A percentile compares a stretch with the other conserved stretches of the same genome.
Evolutionary conservation across 2,329 filamentous ascomycete species (phyloP).

Genomic region (Arthrobotrys iridis): DNA sequence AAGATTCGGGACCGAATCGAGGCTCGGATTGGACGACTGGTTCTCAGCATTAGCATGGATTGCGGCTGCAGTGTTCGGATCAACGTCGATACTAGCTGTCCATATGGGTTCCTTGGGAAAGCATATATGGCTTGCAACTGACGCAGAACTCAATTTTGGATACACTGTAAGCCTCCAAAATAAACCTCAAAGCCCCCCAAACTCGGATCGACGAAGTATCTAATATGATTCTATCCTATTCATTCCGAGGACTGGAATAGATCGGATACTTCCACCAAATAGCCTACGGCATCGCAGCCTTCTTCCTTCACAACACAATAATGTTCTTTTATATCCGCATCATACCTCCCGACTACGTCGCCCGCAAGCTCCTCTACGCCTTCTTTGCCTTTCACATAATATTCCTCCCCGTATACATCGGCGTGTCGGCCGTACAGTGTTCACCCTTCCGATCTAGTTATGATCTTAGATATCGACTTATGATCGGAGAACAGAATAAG

Average conservation of each 20-base stretch:
- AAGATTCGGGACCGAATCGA: conserved; percentile 30
- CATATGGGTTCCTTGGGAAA: conserved; percentile 16
- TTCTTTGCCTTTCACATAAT: conserved; percentile 41
- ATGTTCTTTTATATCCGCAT: conserved; percentile 45
- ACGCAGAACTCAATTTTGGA: not conserved
- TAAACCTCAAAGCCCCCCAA: not conserved
- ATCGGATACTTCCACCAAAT: conserved; percentile 50
- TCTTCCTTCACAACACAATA: conserved; percentile 44
- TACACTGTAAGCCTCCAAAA: conserved; percentile 15
- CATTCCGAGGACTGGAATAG: not conserved
- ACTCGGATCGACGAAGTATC: not conserved
- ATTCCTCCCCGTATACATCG: conserved; percentile 17
- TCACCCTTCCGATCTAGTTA: conserved; percentile 21
- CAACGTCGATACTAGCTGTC: conserved; percentile 19
- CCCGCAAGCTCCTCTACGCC: conserved; percentile 28
- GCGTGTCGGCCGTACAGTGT: conserved; percentile 29
- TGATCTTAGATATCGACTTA: conserved; percentile 23
- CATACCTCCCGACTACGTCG: conserved; percentile 26
- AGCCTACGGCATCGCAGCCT: conserved; percentile 32
- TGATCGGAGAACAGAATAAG: conserved; percentile 3
- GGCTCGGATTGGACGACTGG: conserved; percentile 38
- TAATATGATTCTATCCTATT: not conserved
- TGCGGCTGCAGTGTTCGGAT: not conserved
- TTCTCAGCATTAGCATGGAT: conserved; percentile 31
- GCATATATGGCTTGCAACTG: conserved; percentile 37